Evolutionary conservation across 2,329 filamentous ascomycete genomes (phyloP).

Genomic region (Trichoderma cornu-damae): DNA sequence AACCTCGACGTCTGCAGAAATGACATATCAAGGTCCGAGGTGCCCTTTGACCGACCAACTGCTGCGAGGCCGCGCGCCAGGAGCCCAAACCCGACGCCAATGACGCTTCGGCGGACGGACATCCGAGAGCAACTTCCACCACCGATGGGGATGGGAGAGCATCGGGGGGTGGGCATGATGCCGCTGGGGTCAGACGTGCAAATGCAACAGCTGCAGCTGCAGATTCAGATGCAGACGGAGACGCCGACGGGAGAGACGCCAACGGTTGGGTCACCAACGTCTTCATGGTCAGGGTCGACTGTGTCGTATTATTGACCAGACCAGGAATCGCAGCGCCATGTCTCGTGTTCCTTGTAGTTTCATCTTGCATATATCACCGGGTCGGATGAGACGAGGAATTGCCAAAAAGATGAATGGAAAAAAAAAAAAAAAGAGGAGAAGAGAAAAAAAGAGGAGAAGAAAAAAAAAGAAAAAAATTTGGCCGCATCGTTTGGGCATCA

Average conservation of each 20-base stretch:
- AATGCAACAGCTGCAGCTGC: background rate
- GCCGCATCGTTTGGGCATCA: background rate
- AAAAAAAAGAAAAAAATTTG: too few species aligned
- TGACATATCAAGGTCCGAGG: background rate
- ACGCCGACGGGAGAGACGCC: background rate
- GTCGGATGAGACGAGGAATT: background rate
- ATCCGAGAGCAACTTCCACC: conserved; percentile 3
- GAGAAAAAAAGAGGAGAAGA: too few species aligned
- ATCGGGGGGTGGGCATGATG: background rate
- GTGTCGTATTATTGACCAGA: conserved; percentile 9
- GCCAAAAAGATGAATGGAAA: too few species aligned
- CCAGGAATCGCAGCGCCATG: background rate
- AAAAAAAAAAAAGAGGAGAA: too few species aligned
- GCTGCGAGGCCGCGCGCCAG: background rate
- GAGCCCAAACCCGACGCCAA: conserved; percentile 14
- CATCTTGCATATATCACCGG: background rate
- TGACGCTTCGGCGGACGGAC: conserved; percentile 8
- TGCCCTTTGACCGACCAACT: background rate
- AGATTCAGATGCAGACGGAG: conserved; percentile 5
- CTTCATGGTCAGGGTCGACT: conserved; percentile 14
- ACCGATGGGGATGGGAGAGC: background rate
- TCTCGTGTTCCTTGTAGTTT: background rate
- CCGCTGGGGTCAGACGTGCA: background rate
- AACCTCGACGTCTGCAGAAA: conserved; percentile 4
- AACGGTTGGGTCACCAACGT: background rate